A percentile compares a stretch with the other conserved stretches of the same genome.
Evolutionary conservation across 129 eudicot species (phyloP).

Genomic region (Tagetes erecta): DNA sequence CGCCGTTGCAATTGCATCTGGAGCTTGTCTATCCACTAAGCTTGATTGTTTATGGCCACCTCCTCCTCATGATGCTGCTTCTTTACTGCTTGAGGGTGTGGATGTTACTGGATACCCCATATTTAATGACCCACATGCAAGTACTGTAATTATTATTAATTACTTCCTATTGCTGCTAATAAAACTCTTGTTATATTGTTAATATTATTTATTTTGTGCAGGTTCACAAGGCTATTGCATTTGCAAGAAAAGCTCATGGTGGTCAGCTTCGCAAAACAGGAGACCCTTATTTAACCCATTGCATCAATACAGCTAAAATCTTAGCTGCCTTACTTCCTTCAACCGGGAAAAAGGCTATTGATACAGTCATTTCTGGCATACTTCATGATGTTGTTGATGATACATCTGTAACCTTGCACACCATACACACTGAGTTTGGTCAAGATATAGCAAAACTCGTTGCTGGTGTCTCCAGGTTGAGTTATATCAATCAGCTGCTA

Average conservation of each 20-base stretch:
- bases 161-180: conserved; percentile 7
- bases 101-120: conserved; percentile 87
- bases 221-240: conserved; percentile 94
- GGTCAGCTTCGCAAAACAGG: conserved; percentile 84
- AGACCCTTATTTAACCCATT: conserved; percentile 85
- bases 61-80: conserved; percentile 45
- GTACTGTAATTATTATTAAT: background rate
- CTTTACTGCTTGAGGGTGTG: conserved; percentile 80
- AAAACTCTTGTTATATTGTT: no score
- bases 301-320: conserved; percentile 88
- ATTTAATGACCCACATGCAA: conserved; percentile 66
- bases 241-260: conserved; percentile 89
- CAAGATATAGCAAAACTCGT: conserved; percentile 84
- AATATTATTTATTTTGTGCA: conserved; percentile 24
- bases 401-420: conserved; percentile 60
- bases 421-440: conserved; percentile 72
- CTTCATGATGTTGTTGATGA: conserved; percentile 95
- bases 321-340: conserved; percentile 84
- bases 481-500: conserved; percentile 90
- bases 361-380: conserved; percentile 88
- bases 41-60: conserved; percentile 77
- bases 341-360: conserved; percentile 76
- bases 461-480: conserved; percentile 87
- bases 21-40: conserved; percentile 91
- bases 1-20: conserved; percentile 91